Evolutionary conservation across 2,329 filamentous ascomycete species (phyloP).

Genomic region (Kalmusia sp.): DNA sequence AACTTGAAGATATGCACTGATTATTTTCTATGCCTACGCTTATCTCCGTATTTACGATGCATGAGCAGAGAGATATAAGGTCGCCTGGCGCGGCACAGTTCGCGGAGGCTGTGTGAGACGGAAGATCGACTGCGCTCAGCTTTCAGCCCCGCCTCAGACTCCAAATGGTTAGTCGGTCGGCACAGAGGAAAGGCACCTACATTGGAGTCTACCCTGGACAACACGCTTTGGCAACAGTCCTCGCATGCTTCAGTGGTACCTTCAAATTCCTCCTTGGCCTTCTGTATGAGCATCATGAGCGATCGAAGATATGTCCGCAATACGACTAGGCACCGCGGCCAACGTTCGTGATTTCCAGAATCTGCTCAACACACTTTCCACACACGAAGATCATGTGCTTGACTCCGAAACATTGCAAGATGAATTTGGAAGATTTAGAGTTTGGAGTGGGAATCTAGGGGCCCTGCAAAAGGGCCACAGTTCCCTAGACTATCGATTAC

Average conservation of each 20-base stretch:
- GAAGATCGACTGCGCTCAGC: not conserved
- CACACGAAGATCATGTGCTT: slow-evolving; percentile 25
- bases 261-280: not conserved
- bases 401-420: slow-evolving; percentile 41
- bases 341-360: slow-evolving; percentile 39
- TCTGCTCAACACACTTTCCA: slow-evolving; percentile 27
- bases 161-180: not conserved
- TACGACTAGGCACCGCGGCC: slow-evolving; percentile 38
- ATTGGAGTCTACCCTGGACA: not conserved
- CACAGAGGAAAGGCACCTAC: not conserved
- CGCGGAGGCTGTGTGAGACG: not conserved
- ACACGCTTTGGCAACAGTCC: not conserved
- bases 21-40: too few relatives aligned
- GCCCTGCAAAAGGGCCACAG: slow-evolving; percentile 47
- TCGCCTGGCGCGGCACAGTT: not conserved
- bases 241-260: too few relatives aligned
- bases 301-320: slow-evolving; percentile 20
- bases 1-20: too few relatives aligned
- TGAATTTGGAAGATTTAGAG: slow-evolving; percentile 45
- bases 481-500: slow-evolving; percentile 45
- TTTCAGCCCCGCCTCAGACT: not conserved
- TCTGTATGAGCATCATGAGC: not conserved
- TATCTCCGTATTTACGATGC: not conserved
- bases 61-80: not conserved
- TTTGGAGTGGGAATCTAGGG: slow-evolving; percentile 46